Conservation (phyloP, 768 basidiomycete species). For the Fistulinella prunicolor region DNA sequence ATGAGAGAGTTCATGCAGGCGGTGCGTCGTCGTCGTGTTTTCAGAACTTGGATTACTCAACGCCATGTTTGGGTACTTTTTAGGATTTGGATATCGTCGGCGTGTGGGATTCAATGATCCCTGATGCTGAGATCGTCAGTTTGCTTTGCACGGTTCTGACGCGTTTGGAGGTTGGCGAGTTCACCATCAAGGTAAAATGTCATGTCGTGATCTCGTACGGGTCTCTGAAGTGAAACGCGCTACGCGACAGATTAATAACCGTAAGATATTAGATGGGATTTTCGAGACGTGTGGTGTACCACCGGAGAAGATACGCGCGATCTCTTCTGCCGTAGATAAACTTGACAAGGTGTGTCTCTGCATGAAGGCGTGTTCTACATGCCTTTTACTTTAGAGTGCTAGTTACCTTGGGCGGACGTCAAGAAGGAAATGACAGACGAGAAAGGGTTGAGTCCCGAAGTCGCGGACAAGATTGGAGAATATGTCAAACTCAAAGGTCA, state of each 20-base stretch:
- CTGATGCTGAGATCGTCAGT: constrained; percentile 88
- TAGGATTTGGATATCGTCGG: constrained; percentile 97
- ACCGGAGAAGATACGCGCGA: constrained; percentile 80
- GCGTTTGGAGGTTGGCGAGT: constrained; percentile 88
- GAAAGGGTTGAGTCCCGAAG: constrained; percentile 76
- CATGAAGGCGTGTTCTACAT: background rate
- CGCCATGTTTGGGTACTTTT: background rate
- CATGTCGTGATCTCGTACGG: background rate
- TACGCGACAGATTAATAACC: constrained; percentile 77
- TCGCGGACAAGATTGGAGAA: constrained; percentile 93
- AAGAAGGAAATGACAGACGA: constrained; percentile 96
- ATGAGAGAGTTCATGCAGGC: constrained; percentile 99
- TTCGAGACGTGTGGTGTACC: constrained; percentile 97
- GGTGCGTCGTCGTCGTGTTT: constrained; percentile 40
- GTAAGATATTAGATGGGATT: constrained; percentile 95
- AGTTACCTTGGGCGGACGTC: constrained; percentile 90
- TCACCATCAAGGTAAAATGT: constrained; percentile 78
- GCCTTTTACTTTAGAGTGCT: background rate
- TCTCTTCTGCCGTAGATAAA: constrained; percentile 97
- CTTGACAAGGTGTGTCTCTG: constrained; percentile 77
- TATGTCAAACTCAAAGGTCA: constrained; percentile 94
- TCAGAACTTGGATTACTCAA: background rate
- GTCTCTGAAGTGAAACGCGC: constrained; percentile 1
- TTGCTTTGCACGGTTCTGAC: constrained; percentile 78
- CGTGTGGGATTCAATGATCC: constrained; percentile 93